Conservation (phyloP, 129 eudicot species). For the Mikania micrantha region DNA sequence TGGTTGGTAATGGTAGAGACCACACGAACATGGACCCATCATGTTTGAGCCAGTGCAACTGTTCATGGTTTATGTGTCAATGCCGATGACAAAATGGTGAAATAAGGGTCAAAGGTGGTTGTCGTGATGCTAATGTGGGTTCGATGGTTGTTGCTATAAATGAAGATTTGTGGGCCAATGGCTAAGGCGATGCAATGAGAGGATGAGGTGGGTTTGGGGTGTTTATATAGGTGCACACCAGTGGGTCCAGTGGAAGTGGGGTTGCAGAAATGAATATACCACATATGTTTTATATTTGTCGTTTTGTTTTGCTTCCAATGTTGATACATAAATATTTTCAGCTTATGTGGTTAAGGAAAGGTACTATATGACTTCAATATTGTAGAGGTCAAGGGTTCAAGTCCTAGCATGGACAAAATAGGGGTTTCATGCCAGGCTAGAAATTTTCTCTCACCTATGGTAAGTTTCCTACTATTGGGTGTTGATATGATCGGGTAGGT, state of each 20-base stretch:
- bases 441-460: too few relatives aligned
- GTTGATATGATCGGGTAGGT: too few relatives aligned
- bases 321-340: not conserved
- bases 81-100: not conserved
- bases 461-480: too few relatives aligned
- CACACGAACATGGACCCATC: slow-evolving; percentile 55
- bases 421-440: too few relatives aligned
- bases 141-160: not conserved
- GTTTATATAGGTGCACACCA: slow-evolving; percentile 31
- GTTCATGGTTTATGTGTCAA: slow-evolving; percentile 31
- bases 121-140: slow-evolving; percentile 3
- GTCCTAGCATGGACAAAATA: too few relatives aligned
- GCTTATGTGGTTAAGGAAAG: too few relatives aligned
- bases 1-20: slow-evolving; percentile 29
- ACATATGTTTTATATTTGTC: slow-evolving; percentile 27
- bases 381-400: too few relatives aligned
- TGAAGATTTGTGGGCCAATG: slow-evolving; percentile 6
- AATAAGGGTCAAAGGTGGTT: slow-evolving; percentile 23
- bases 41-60: slow-evolving; percentile 38
- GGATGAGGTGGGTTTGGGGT: slow-evolving; percentile 1
- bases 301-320: slow-evolving; percentile 18
- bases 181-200: slow-evolving; percentile 25
- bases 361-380: too few relatives aligned
- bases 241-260: slow-evolving; percentile 25
- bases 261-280: slow-evolving; percentile 28